These are phyloP conservation scores for Myriosclerotinia curreyana DNA, from an alignment of 2,329 filamentous ascomycete species.

Conservation along the genomic window DNA sequence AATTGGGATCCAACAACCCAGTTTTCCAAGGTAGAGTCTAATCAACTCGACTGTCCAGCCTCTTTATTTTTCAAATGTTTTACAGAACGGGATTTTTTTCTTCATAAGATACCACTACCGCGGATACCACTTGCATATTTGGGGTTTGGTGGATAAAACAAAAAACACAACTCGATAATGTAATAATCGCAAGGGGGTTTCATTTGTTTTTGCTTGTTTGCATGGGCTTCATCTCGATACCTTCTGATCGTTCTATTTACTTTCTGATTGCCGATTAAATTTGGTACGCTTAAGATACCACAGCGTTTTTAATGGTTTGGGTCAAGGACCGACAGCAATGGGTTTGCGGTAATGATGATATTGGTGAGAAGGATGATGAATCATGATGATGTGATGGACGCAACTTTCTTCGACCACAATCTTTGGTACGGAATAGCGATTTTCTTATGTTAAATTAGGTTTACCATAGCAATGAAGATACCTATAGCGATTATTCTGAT, in stretches of 20 bases:
- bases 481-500: neutral
- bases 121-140: constrained; percentile 23
- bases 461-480: constrained; percentile 1
- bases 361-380: constrained; percentile 4
- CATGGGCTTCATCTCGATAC: constrained; percentile 8
- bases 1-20: constrained; percentile 26
- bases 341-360: neutral
- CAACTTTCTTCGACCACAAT: neutral
- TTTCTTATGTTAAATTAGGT: neutral
- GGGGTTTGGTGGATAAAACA: constrained; percentile 12
- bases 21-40: constrained; percentile 20
- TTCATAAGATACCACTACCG: constrained; percentile 24
- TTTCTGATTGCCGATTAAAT: constrained; percentile 12
- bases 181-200: constrained; percentile 12
- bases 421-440: neutral
- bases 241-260: constrained; percentile 5
- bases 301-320: neutral
- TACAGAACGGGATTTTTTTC: constrained; percentile 18
- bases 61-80: constrained; percentile 17
- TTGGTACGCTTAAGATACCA: constrained; percentile 9
- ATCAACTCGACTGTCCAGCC: neutral
- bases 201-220: constrained; percentile 15
- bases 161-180: neutral
- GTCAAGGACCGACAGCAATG: neutral
- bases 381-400: constrained; percentile 12